Base-by-base conservation (phyloP, 1,284 basidiomycete genomes). In the Boletus sp. region DNA sequence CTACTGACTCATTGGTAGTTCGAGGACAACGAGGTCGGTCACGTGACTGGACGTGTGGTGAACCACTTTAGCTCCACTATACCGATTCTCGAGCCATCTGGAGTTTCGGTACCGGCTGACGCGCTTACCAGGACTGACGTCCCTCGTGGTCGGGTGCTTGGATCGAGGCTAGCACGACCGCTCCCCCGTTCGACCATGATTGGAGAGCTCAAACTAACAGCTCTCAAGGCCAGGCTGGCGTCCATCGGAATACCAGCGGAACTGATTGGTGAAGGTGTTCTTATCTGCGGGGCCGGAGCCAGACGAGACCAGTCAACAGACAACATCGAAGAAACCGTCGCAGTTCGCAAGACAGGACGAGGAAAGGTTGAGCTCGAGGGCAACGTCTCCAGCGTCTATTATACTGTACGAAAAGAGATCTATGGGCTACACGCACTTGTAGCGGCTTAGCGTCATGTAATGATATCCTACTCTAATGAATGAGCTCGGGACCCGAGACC, bases 1-100 rank as follows among this genome's bases (percentile, higher is more conserved):
- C 41, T 44, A 41, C 40, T 52, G 33, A 44, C 42, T 5, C 32
- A 46, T 44, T 40, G 55, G 16, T 35, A 95, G 89, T 96, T 97
- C 62, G 96, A 99, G 62, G 95, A 96, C 61, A 98, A 94, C 65
- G 93, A 98, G 66, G 88, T 99, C 34, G 91, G 89, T 16, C 94
- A 88, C 66, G 82, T 98, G 33, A 84, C 84, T 26, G 95, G 94
- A 22, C 81, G 88, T 22, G 82, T 98, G 25, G 77, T 86, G 5
- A 81, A 84, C 38, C 84, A 90, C 41, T 82, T 89, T 9, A 93
- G 85, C 52, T 91, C 92, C 37, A 79, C 77, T 19, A 77, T 85
- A 56, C 80, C 86, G 4, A 77, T 80, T 20, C 76, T 91, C 23
- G 86, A 88, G 61, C 84, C 68, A 67, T 41, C 73, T n/a, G 67